Base-by-base conservation (phyloP, 495 filamentous ascomycete species). In the Hypoxylon crocopeplum region DNA sequence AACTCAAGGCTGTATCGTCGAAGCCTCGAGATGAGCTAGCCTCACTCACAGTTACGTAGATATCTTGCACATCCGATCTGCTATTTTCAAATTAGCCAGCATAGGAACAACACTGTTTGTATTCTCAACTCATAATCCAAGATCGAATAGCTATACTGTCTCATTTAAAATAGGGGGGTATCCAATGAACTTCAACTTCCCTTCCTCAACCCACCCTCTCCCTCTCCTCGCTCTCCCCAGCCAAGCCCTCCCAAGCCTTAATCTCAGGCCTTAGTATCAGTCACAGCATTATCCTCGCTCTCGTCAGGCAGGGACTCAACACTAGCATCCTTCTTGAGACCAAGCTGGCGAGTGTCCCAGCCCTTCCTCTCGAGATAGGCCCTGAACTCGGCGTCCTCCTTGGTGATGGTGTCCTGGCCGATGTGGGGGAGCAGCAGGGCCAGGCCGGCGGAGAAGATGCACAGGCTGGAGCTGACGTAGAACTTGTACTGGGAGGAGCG, bases 311-410 rank as follows among this genome's bases (percentile, higher is more conserved):
- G 21, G 2, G 64, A 48, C 44, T 69, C 69, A 11, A 70, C 13
- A 10, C 48, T 68, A 50, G 72, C 72, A 0, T 68, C 70, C 62
- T 65, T 75, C 69, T 66, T 75, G 1, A 79, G 53, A 10, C 90
- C 89, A 68, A 93, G 80, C 67, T 86, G 82, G 15, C 79, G 74
- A 1, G 83, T 87, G 67, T 92, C 86, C 75, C 86, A 93, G 19
- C 89, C 88, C 47, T 91, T 75, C 13, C 73, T 70, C 66, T 82
- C 79, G 30, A 94, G 72, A 68, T 83, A 93, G 29, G 64, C 81
- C 24, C 88, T 80, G 77, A 95, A 94, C 59, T 80, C 78, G n/a
- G 66, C 55, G 72, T 92, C 89, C 72, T 92, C 88, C 1, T 71
- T 63, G 5, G 81, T 81, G 27, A 92, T 91, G 5, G 87, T 92